Evolutionary conservation across 257 asterid genomes (phyloP).

Genomic region (Penstemon eatonii): DNA sequence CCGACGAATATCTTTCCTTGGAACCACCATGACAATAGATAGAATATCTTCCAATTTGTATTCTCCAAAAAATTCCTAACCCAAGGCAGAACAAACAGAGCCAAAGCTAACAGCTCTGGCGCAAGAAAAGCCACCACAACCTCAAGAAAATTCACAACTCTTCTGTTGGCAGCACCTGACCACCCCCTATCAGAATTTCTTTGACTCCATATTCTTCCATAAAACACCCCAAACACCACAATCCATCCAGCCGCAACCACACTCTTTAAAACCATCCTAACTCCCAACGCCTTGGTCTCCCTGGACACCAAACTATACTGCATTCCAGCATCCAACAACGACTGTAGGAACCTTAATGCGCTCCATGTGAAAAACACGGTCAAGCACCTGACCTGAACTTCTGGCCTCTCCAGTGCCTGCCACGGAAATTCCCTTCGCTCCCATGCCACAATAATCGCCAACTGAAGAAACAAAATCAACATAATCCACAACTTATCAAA

Average conservation of each 20-base stretch:
- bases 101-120: conserved; percentile 82
- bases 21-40: conserved; percentile 95
- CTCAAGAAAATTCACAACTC: conserved; percentile 67
- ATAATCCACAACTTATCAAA: conserved; percentile 95
- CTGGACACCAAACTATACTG: conserved; percentile 82
- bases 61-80: conserved; percentile 86
- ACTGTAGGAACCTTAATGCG: conserved; percentile 81
- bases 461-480: conserved; percentile 86
- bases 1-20: conserved; percentile 92
- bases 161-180: conserved; percentile 49
- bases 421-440: conserved; percentile 64
- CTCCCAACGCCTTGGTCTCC: conserved; percentile 80
- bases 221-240: conserved; percentile 76
- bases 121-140: conserved; percentile 67
- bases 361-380: conserved; percentile 88
- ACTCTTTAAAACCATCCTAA: conserved; percentile 81
- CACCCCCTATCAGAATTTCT: conserved; percentile 54
- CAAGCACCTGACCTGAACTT: conserved; percentile 82
- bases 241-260: conserved; percentile 86
- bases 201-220: conserved; percentile 71
- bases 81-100: conserved; percentile 85
- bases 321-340: conserved; percentile 81
- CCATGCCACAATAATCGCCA: conserved; percentile 89
- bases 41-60: conserved; percentile 83
- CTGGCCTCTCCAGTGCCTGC: conserved; percentile 63